Evolutionary conservation across 768 basidiomycete species (phyloP).

Genomic region (Aureoboletus auriporus): DNA sequence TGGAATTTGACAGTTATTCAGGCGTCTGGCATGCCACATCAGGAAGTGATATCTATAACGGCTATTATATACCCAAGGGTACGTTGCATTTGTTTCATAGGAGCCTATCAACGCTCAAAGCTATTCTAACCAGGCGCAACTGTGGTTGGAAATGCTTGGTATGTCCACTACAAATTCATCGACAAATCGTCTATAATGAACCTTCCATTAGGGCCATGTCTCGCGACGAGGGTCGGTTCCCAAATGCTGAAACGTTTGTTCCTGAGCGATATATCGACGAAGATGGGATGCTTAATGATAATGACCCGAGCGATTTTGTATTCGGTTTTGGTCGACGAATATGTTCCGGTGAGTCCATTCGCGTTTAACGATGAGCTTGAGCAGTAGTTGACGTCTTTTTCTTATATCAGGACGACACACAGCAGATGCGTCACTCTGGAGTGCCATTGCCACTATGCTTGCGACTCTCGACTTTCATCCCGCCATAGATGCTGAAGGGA

Average conservation of each 20-base stretch:
- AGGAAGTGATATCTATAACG: slow-evolving; percentile 30
- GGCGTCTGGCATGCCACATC: slow-evolving; percentile 7
- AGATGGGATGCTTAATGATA: slow-evolving; percentile 5
- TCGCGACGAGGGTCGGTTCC: slow-evolving; percentile 6
- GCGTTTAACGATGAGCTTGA: neutral
- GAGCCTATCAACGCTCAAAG: neutral
- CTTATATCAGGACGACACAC: slow-evolving; percentile 1
- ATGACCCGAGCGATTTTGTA: slow-evolving; percentile 1
- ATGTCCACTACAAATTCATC: neutral
- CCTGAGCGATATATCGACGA: slow-evolving; percentile 10
- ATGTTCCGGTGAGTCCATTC: neutral
- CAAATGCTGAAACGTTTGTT: slow-evolving; percentile 5
- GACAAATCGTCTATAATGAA: neutral
- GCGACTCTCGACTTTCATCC: slow-evolving; percentile 7
- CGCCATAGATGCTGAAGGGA: neutral
- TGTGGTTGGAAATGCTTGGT: slow-evolving; percentile 13
- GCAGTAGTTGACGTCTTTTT: neutral
- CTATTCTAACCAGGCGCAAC: slow-evolving; percentile 3
- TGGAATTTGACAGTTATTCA: neutral
- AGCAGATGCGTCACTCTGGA: slow-evolving; percentile 6
- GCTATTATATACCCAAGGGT: slow-evolving; percentile 30
- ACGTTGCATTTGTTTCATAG: neutral
- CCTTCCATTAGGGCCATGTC: slow-evolving; percentile 1
- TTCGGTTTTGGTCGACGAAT: slow-evolving; percentile 14
- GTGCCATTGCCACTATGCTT: slow-evolving; percentile 11